Conservation (phyloP, 805 yeast genomes). For the Starmerella cellae region DNA sequence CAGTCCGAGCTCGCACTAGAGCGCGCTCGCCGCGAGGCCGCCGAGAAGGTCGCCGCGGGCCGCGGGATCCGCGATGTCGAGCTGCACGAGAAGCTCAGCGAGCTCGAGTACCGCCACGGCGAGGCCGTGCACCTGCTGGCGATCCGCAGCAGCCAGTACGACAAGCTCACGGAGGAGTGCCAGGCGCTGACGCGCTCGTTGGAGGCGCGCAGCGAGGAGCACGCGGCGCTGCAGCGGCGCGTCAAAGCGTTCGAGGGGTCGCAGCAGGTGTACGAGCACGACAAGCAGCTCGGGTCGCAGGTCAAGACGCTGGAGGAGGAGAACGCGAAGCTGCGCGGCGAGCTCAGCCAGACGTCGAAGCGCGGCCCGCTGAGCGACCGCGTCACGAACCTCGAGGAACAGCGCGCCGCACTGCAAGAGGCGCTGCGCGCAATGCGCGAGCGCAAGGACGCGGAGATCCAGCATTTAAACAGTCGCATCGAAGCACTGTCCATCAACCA, state of each 20-base stretch:
- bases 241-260: conserved; percentile 19
- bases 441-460: conserved; percentile 29
- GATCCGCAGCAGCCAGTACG: conserved; percentile 23
- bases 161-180: conserved; percentile 19
- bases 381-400: conserved; percentile 26
- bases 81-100: conserved; percentile 16
- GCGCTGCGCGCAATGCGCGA: conserved; percentile 31
- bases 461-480: conserved; percentile 23
- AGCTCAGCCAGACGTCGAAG: conserved; percentile 24
- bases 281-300: conserved; percentile 24
- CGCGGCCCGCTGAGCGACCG: conserved; percentile 28
- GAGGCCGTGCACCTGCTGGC: conserved; percentile 26
- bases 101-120: conserved; percentile 22
- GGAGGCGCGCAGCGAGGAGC: conserved; percentile 1
- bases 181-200: conserved; percentile 18
- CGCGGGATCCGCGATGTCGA: conserved; percentile 4
- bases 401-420: conserved; percentile 30
- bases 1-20: conserved; percentile 25
- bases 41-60: conserved; percentile 14
- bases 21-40: conserved; percentile 24
- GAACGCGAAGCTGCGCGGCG: conserved; percentile 23
- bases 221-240: conserved; percentile 4
- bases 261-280: conserved; percentile 8
- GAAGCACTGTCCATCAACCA: conserved; percentile 16
- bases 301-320: conserved; percentile 26